These are phyloP conservation scores for Aspergillus floridensis DNA, from an alignment of 2,329 filamentous ascomycete genomes.

Conservation along the genomic window DNA sequence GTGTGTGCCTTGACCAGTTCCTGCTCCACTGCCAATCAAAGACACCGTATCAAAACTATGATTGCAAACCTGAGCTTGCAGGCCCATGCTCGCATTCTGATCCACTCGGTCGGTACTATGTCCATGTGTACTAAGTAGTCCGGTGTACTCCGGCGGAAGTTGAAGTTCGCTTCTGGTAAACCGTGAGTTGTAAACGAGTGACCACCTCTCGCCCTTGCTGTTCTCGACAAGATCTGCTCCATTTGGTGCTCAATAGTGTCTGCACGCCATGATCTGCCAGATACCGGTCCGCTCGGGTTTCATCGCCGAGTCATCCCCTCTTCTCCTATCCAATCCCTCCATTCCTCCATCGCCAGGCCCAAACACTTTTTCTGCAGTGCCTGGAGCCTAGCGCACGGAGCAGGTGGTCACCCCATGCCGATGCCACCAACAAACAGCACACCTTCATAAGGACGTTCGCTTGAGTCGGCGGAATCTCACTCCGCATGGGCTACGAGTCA, in stretches of 20 bases:
- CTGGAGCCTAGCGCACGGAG: not conserved
- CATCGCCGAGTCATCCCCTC: not conserved
- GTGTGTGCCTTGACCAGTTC: not conserved
- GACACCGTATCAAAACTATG: not conserved
- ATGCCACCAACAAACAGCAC: not conserved
- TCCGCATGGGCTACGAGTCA: not conserved
- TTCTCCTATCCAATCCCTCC: not conserved
- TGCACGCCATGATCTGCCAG: not conserved
- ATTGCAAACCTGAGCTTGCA: not conserved
- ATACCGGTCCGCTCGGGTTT: not conserved
- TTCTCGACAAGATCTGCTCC: not conserved
- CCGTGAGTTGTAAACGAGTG: too few relatives aligned
- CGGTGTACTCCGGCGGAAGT: not conserved
- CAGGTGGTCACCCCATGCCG: not conserved
- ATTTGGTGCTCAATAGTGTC: slow-evolving; percentile 4
- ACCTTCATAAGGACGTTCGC: not conserved
- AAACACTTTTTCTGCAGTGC: not conserved
- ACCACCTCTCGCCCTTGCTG: too few relatives aligned
- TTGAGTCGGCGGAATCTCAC: too few relatives aligned
- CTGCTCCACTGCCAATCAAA: not conserved
- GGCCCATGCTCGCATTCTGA: not conserved
- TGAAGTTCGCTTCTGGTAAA: not conserved
- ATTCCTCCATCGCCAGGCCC: not conserved
- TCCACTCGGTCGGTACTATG: too few relatives aligned
- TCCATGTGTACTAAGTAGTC: too few relatives aligned